Conservation (phyloP, 2,329 filamentous ascomycete genomes). For the Beauveria rudraprayagi region DNA sequence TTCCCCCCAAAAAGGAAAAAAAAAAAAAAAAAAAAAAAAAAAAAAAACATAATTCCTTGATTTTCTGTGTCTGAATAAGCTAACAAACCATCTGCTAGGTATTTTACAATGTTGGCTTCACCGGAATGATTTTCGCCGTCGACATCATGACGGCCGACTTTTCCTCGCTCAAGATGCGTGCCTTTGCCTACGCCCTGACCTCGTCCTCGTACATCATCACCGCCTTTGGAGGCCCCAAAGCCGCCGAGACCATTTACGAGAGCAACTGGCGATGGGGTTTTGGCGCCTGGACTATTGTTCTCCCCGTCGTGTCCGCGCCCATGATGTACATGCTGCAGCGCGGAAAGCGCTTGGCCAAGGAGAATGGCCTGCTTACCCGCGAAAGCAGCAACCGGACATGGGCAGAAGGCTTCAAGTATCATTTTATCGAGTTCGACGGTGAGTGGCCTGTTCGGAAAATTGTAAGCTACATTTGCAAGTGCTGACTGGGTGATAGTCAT, state of each 20-base stretch:
- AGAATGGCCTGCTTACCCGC: constrained; percentile 11
- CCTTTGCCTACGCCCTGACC: constrained; percentile 24
- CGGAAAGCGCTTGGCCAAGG: constrained; percentile 18
- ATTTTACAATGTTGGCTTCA: constrained; percentile 47
- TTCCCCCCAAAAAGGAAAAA: too few species aligned
- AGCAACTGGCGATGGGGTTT: constrained; percentile 32
- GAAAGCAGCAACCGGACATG: constrained; percentile 28
- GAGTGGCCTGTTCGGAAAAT: not conserved
- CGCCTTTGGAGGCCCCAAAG: constrained; percentile 23
- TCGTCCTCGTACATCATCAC: constrained; percentile 30
- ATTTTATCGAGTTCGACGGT: constrained; percentile 17
- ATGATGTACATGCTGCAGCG: constrained; percentile 17
- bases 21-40: not conserved
- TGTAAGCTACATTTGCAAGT: too few species aligned
- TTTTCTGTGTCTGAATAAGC: too few species aligned
- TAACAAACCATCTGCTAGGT: constrained; percentile 29
- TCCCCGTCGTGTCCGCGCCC: constrained; percentile 34
- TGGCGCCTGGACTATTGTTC: constrained; percentile 50
- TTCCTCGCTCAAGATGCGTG: constrained; percentile 23
- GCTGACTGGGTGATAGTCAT: constrained; percentile 19
- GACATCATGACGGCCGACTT: constrained; percentile 26
- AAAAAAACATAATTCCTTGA: not conserved
- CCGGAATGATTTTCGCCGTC: constrained; percentile 22
- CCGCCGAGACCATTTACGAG: constrained; percentile 18
- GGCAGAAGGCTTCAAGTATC: constrained; percentile 31